Conservation (phyloP, 805 yeast species). For the Zygosaccharomyces pseudorouxii region DNA sequence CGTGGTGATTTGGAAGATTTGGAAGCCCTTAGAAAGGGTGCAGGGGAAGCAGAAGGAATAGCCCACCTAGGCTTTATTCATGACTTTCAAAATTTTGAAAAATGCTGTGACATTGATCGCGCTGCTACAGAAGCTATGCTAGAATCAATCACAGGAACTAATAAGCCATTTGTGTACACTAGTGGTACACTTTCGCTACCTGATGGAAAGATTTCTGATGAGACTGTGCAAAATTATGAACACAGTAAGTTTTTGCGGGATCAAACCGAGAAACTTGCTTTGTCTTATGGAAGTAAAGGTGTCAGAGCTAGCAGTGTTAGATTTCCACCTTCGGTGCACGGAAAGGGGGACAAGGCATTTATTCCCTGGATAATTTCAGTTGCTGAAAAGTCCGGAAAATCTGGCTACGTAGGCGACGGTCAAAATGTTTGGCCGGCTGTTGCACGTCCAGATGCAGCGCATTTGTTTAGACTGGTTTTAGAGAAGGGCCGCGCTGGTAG, state of each 20-base stretch:
- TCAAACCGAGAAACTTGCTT: conserved; percentile 13
- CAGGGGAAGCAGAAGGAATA: conserved; percentile 35
- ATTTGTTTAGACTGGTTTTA: conserved; percentile 27
- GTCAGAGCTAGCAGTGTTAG: conserved; percentile 29
- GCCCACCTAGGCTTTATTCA: conserved; percentile 38
- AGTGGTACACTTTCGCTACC: conserved; percentile 20
- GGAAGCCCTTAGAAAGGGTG: conserved; percentile 29
- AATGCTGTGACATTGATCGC: conserved; percentile 25
- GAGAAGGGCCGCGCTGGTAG: conserved; percentile 29
- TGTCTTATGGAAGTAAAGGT: conserved; percentile 24
- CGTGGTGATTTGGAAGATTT: conserved; percentile 32
- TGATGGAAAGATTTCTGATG: conserved; percentile 11
- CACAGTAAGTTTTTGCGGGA: conserved; percentile 9
- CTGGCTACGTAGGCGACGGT: conserved; percentile 38
- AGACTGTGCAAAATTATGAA: conserved; percentile 2
- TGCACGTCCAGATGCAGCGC: conserved; percentile 35
- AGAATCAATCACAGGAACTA: conserved; percentile 30
- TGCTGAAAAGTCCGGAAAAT: conserved; percentile 33
- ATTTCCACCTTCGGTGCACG: conserved; percentile 37
- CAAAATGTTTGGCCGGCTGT: conserved; percentile 34
- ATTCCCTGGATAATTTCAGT: conserved; percentile 23
- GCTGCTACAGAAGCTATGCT: conserved; percentile 30
- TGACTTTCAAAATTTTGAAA: conserved; percentile 26
- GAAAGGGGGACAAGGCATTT: conserved; percentile 30
- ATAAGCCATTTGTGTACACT: conserved; percentile 30